These are phyloP conservation scores for Phytopythium mirpurense DNA, from an alignment of 352 stramenopile genomes.

Conservation along the genomic window DNA sequence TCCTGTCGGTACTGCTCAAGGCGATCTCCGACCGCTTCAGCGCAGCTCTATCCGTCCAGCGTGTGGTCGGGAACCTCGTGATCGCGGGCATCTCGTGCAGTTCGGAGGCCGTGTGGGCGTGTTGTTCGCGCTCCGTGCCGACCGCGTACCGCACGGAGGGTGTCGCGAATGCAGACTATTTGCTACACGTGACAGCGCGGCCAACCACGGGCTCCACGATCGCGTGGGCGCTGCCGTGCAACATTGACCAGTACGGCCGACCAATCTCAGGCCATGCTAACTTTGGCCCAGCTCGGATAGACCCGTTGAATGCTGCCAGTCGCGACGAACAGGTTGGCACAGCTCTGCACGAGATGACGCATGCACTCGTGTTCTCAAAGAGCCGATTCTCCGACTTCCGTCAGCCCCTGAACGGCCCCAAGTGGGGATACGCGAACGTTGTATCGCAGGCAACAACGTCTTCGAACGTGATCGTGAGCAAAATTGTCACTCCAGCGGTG, in stretches of 20 bases:
- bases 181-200: constrained; percentile 71
- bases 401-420: constrained; percentile 45
- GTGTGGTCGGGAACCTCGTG: constrained; percentile 59
- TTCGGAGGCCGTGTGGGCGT: constrained; percentile 47
- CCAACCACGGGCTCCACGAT: constrained; percentile 66
- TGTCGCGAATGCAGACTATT: constrained; percentile 63
- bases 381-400: constrained; percentile 57
- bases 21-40: constrained; percentile 59
- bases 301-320: constrained; percentile 33
- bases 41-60: constrained; percentile 56
- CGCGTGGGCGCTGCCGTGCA: constrained; percentile 76
- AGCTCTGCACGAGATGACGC: constrained; percentile 77
- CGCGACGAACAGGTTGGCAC: constrained; percentile 65
- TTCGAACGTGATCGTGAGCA: constrained; percentile 56
- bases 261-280: constrained; percentile 82
- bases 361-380: constrained; percentile 73
- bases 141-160: constrained; percentile 38
- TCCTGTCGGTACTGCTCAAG: constrained; percentile 60
- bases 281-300: constrained; percentile 59
- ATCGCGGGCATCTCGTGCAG: constrained; percentile 48
- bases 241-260: constrained; percentile 69
- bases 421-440: constrained; percentile 66
- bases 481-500: constrained; percentile 70
- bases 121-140: constrained; percentile 48
- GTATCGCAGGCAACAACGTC: constrained; percentile 35